Evolutionary conservation across 2,329 filamentous ascomycete species (phyloP).

Genomic region (Mariannaea sp.): DNA sequence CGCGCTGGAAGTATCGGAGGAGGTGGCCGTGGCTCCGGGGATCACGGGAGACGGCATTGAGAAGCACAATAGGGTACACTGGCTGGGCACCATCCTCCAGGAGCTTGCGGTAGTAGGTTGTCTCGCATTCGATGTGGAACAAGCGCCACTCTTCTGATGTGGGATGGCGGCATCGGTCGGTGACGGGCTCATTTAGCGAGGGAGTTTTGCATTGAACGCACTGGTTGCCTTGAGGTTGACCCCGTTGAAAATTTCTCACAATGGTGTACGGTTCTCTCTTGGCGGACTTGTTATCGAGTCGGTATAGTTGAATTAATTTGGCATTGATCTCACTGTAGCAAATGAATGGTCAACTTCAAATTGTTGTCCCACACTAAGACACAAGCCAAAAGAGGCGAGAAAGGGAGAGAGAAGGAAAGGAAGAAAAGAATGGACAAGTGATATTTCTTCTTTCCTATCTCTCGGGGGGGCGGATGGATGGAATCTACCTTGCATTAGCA

Average conservation of each 20-base stretch:
- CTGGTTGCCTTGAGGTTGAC: not conserved
- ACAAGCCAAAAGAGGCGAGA: no score
- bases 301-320: no score
- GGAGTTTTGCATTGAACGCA: not conserved
- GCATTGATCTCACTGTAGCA: no score
- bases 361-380: no score
- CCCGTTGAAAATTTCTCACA: not conserved
- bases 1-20: conserved; percentile 26
- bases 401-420: no score
- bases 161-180: not conserved
- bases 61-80: conserved; percentile 24
- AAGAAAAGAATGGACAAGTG: no score
- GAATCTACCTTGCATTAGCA: not conserved
- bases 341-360: no score
- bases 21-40: conserved; percentile 14
- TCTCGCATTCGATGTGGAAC: conserved; percentile 12
- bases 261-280: not conserved
- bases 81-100: conserved; percentile 27
- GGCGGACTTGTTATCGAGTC: no score
- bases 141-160: not conserved
- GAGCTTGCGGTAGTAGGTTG: conserved; percentile 15
- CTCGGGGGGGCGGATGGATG: not conserved
- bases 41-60: conserved; percentile 20
- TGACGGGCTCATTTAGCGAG: not conserved
- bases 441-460: no score